Evolutionary conservation across 257 asterid genomes (phyloP), one percentile per base, ranked within the genome.

Genomic region (Penstemon barbatus): DNA sequence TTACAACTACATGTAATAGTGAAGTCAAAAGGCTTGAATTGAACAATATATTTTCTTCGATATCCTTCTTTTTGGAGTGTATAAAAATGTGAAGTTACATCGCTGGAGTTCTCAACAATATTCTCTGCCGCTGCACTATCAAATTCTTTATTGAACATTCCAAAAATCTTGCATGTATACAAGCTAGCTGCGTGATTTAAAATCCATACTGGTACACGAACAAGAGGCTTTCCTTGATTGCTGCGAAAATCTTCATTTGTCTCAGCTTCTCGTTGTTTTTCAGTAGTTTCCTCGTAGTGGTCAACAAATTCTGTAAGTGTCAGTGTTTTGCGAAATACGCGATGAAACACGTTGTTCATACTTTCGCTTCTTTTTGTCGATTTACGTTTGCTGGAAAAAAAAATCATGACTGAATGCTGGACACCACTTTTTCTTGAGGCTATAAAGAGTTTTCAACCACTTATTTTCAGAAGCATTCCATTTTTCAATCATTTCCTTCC

Each of bases 291-390:
- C 66, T 61, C 66, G 10, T 61, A 40, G 19, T 61, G 19, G 8
- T 8, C 9, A 5, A 19, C 53, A 60, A 46, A 45, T 13, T 38
- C 40, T 2, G 2, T 36, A 41, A 55, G 13, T 4, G 39, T 48
- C 18, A 40, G 6, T 59, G 50, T 18, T 7, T 69, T 59, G 15
- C 67, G 15, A 5, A 59, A 12, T 13, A 38, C 10, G 6, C 18
- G 36, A 50, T 42, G 63, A 50, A 70, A 70, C 9, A 70, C 42
- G 8, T 37, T 49, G 18, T 50, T 60, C 15, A 48, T 61, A 52
- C 74, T 70, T 36, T 62, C 58, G 12, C 49, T 43, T 52, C 63
- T 33, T 18, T 71, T 19, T 3, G 76, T 63, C 7, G 76, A 71
- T 41, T 36, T 6, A 63, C 39, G 4, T 64, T 53, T 0, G 37